Conservation (phyloP, 2,329 filamentous ascomycete genomes). For the Aspergillus persii region DNA sequence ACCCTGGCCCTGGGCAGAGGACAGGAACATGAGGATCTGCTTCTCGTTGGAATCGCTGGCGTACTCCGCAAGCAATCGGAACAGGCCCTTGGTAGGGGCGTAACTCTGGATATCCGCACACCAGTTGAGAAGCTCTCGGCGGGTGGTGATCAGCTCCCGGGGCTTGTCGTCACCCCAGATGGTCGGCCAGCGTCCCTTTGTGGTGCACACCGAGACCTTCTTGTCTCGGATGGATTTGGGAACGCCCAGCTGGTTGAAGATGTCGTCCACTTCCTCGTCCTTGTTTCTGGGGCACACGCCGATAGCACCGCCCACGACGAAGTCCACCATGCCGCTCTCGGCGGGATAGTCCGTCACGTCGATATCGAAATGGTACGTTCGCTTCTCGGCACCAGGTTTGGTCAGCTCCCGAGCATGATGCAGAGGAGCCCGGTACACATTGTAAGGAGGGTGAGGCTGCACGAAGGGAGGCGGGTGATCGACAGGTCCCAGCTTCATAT, state of each 20-base stretch:
- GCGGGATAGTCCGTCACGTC: slow-evolving; percentile 93
- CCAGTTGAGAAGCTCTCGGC: slow-evolving; percentile 91
- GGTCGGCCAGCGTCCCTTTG: slow-evolving; percentile 85
- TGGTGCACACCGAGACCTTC: slow-evolving; percentile 74
- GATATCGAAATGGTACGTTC: slow-evolving; percentile 95
- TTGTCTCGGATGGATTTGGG: slow-evolving; percentile 82
- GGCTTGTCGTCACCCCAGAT: slow-evolving; percentile 93
- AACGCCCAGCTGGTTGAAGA: slow-evolving; percentile 78
- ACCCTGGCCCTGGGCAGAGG: slow-evolving; percentile 85
- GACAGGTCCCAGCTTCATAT: slow-evolving; percentile 36
- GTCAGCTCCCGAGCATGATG: slow-evolving; percentile 84
- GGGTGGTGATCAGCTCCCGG: slow-evolving; percentile 82
- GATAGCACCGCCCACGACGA: slow-evolving; percentile 94
- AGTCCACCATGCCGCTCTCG: slow-evolving; percentile 77
- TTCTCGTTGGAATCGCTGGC: slow-evolving; percentile 77
- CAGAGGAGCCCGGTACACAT: slow-evolving; percentile 86
- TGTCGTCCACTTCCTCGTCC: slow-evolving; percentile 70
- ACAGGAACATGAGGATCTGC: slow-evolving; percentile 82
- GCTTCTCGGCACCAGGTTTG: slow-evolving; percentile 84
- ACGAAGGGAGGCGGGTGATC: slow-evolving; percentile 82
- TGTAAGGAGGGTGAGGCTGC: slow-evolving; percentile 89
- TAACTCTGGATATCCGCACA: slow-evolving; percentile 92
- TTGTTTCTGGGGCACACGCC: slow-evolving; percentile 90
- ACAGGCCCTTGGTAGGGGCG: slow-evolving; percentile 80
- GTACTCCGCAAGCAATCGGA: slow-evolving; percentile 83